Conservation (phyloP, 2,329 filamentous ascomycete genomes). For the Colletotrichum chlorophyti region DNA sequence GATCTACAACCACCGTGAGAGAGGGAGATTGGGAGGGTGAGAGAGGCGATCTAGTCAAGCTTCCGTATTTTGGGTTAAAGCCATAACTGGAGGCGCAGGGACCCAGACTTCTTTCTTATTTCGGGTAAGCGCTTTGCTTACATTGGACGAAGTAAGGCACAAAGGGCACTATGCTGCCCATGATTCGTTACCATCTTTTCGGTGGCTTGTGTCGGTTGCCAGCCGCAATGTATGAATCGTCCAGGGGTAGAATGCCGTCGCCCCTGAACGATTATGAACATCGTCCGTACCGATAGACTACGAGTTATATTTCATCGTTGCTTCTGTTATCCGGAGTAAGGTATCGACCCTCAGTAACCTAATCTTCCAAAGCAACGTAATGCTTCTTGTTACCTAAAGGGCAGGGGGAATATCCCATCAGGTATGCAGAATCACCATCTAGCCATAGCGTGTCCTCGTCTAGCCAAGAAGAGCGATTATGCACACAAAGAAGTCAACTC, state of each 20-base stretch:
- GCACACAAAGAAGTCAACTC: too few species aligned
- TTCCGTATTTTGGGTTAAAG: conserved; percentile 23
- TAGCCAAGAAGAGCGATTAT: too few species aligned
- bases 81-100: background rate
- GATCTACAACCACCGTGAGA: background rate
- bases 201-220: conserved; percentile 10
- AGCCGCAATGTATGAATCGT: conserved; percentile 12
- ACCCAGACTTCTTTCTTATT: conserved; percentile 5
- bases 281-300: too few species aligned
- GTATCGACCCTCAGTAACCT: too few species aligned
- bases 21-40: background rate
- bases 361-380: too few species aligned
- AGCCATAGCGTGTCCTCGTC: too few species aligned
- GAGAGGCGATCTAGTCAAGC: background rate
- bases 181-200: conserved; percentile 8
- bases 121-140: background rate
- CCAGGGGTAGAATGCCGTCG: conserved; percentile 14
- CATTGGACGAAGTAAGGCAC: conserved; percentile 3
- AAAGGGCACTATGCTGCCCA: background rate
- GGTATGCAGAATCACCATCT: too few species aligned
- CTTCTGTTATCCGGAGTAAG: too few species aligned
- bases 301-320: too few species aligned
- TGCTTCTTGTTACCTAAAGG: too few species aligned
- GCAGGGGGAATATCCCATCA: too few species aligned
- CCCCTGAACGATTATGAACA: conserved; percentile 24